Evolutionary conservation across 2,329 filamentous ascomycete species (phyloP).

Genomic region (Colletotrichum costaricense): DNA sequence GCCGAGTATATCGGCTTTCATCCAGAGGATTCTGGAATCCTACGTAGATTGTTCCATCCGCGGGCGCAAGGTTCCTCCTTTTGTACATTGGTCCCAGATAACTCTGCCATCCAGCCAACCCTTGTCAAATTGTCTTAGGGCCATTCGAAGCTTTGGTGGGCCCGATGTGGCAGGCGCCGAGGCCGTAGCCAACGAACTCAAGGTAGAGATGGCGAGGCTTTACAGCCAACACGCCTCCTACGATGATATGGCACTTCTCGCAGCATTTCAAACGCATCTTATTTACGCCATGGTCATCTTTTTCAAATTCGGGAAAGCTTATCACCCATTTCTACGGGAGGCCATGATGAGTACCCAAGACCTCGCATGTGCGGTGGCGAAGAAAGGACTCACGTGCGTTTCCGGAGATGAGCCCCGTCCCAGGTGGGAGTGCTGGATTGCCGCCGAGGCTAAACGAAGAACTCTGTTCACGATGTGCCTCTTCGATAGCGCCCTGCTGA

Average conservation of each 20-base stretch:
- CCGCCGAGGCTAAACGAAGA: constrained; percentile 63
- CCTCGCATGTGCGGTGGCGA: constrained; percentile 54
- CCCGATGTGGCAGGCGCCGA: constrained; percentile 40
- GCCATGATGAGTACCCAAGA: constrained; percentile 63
- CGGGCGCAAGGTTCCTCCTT: constrained; percentile 53
- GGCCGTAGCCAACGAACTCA: constrained; percentile 47
- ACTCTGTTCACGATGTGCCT: constrained; percentile 64
- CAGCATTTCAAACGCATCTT: constrained; percentile 63
- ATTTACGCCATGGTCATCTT: constrained; percentile 63
- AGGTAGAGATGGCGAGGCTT: constrained; percentile 55
- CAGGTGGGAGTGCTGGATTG: constrained; percentile 64
- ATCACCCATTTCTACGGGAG: constrained; percentile 48
- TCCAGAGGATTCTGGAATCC: constrained; percentile 55
- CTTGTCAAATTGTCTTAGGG: constrained; percentile 53
- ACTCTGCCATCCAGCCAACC: constrained; percentile 40
- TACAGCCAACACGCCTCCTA: constrained; percentile 42
- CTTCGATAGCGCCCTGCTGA: constrained; percentile 60
- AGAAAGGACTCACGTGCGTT: constrained; percentile 54
- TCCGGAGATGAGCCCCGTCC: constrained; percentile 53
- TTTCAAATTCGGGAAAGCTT: constrained; percentile 47
- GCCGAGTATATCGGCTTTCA: constrained; percentile 48
- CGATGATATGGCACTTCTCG: constrained; percentile 48
- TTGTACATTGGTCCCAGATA: constrained; percentile 55
- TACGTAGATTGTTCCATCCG: constrained; percentile 51
- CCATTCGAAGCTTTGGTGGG: constrained; percentile 53